phyloP scores from a whole-genome alignment of 2,329 filamentous ascomycete species.

The Eurotiales sp. region DNA sequence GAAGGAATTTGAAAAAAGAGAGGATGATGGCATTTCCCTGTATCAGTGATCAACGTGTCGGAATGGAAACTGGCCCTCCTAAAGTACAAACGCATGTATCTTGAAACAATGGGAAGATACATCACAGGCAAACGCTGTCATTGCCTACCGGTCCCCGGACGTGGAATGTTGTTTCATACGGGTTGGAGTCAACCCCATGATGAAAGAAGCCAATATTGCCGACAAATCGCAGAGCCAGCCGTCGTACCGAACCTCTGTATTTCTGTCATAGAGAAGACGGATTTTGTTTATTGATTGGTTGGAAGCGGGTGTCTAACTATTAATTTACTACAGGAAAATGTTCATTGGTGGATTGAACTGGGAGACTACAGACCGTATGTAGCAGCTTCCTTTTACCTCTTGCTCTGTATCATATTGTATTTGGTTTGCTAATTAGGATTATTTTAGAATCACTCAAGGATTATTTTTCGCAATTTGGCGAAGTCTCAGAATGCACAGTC shows the following conservation, averaged over 20 bases:
- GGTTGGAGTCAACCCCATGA: too few species aligned
- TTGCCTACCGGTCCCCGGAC: too few species aligned
- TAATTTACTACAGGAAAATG: constrained; percentile 76
- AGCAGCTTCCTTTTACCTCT: constrained; percentile 7
- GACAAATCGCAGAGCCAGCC: constrained; percentile 3
- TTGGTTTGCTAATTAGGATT: not conserved
- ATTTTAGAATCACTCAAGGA: constrained; percentile 85
- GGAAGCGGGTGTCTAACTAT: constrained; percentile 26
- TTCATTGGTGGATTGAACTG: constrained; percentile 98
- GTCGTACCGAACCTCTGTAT: not conserved
- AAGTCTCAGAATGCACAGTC: constrained; percentile 97
- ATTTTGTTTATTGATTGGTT: not conserved
- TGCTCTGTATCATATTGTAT: not conserved
- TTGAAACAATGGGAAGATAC: not conserved
- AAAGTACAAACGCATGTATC: not conserved
- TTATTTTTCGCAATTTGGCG: constrained; percentile 96
- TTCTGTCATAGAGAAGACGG: not conserved
- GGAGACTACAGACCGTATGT: constrained; percentile 97
- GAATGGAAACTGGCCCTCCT: not conserved
- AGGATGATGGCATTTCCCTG: too few species aligned
- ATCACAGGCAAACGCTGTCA: too few species aligned
- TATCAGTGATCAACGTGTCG: not conserved
- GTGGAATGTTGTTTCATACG: too few species aligned
- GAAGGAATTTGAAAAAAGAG: too few species aligned
- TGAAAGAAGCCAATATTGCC: not conserved